Base-by-base conservation (phyloP, 306 rosid species). In the Rubus idaeus region DNA sequence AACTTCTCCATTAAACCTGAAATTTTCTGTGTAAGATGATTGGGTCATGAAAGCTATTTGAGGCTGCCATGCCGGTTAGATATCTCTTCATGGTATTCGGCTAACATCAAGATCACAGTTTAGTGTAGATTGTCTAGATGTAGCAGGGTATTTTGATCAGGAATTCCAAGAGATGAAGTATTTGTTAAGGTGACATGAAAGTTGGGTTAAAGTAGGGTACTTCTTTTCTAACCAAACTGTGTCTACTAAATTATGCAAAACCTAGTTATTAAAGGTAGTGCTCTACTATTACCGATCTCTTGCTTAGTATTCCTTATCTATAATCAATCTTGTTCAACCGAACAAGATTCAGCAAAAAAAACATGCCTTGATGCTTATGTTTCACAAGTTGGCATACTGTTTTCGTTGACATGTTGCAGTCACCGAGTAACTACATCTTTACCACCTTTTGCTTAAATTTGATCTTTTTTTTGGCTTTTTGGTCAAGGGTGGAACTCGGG, bases 41-140 rank as follows among this genome's bases (percentile, higher is more conserved):
- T 37, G 44, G 68, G 40, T 53, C 76, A 39, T 55, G 39, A 40
- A 6, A 72, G 26, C 18, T 55, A 12, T 72, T 40, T 13, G 51
- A 71, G 13, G 58, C 46, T 51, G 26, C 74, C 12, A 45, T 46
- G 47, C 71, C 42, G 53, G 52, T 67, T 67, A 66, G 30, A 44
- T 56, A 21, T 56, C 35, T 20, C 35, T 12, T 56, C 35, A 56
- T 60, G 40, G 68, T 30, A 20, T 68, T 46, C 46, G 41, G 3
- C 41, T 46, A 69, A 23, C 7, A 16, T 6, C 44, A 30, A 5
- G 70, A 46, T 69, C 0, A 3, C 57, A 23, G 42, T 40, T 70
- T 1, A 16, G 51, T 21, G 6, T 70, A 49, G 42, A 23, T 49
- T 13, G 6, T 20, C n/a, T 12, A 46, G 73, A 6, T 21, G 58